These are phyloP conservation scores for Fulvia fulva DNA, from an alignment of 2,329 filamentous ascomycete species.

Conservation along the genomic window DNA sequence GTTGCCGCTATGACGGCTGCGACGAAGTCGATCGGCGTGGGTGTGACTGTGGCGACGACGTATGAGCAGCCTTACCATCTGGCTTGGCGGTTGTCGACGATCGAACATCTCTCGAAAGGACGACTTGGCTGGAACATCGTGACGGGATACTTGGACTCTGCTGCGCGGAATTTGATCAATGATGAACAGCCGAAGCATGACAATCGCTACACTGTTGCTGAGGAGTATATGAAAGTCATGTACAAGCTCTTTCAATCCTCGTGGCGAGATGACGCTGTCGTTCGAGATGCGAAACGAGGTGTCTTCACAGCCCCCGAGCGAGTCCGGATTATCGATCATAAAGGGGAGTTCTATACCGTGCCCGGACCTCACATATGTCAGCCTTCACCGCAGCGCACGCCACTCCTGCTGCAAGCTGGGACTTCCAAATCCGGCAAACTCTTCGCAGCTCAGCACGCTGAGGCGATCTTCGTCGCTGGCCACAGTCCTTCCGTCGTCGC, in stretches of 20 bases:
- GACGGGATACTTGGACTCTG: conserved; percentile 62
- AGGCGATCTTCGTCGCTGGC: conserved; percentile 63
- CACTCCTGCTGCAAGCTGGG: conserved; percentile 51
- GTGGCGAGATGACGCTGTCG: conserved; percentile 62
- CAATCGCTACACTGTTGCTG: conserved; percentile 58
- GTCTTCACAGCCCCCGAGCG: conserved; percentile 56
- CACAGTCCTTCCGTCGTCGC: conserved; percentile 59
- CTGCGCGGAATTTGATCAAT: conserved; percentile 55
- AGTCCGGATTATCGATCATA: conserved; percentile 56
- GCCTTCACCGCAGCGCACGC: conserved; percentile 39
- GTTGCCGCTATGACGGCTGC: conserved; percentile 51
- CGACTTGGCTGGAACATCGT: conserved; percentile 52
- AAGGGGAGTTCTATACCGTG: conserved; percentile 51
- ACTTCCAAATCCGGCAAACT: conserved; percentile 54
- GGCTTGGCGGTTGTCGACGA: conserved; percentile 59
- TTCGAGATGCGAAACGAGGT: conserved; percentile 54
- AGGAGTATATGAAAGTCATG: conserved; percentile 59
- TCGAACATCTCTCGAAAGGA: conserved; percentile 63
- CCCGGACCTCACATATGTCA: conserved; percentile 43
- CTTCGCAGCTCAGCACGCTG: conserved; percentile 57
- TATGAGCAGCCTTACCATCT: conserved; percentile 66
- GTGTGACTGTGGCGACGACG: conserved; percentile 62
- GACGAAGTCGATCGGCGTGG: conserved; percentile 62
- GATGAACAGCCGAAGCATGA: conserved; percentile 59
- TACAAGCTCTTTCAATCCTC: conserved; percentile 58